These are phyloP conservation scores for Hypoxylon sp. DNA, from an alignment of 2,329 filamentous ascomycete genomes.

Conservation along the genomic window DNA sequence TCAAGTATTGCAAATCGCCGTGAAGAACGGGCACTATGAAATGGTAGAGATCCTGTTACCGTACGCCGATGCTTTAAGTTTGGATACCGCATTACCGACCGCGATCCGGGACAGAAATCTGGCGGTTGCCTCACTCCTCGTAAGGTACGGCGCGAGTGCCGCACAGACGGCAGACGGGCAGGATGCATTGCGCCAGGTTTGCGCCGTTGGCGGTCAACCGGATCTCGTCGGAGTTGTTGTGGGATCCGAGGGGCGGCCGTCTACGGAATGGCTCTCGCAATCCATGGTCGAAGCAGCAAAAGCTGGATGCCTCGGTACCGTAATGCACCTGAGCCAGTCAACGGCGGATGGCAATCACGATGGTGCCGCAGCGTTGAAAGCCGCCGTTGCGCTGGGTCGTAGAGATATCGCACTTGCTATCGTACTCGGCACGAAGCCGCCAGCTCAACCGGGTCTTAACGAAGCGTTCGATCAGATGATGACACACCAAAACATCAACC, in stretches of 20 bases:
- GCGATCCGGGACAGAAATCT: slow-evolving; percentile 61
- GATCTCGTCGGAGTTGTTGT: slow-evolving; percentile 62
- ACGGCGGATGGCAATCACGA: slow-evolving; percentile 66
- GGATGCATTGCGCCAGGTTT: slow-evolving; percentile 65
- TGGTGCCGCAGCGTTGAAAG: slow-evolving; percentile 63
- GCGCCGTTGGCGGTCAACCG: slow-evolving; percentile 58
- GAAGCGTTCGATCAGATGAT: slow-evolving; percentile 64
- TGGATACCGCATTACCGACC: slow-evolving; percentile 62
- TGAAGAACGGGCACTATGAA: slow-evolving; percentile 62
- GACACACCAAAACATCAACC: slow-evolving; percentile 58
- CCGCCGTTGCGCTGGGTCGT: slow-evolving; percentile 61
- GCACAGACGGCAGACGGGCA: slow-evolving; percentile 62
- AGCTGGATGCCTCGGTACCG: slow-evolving; percentile 63
- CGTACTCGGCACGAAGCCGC: slow-evolving; percentile 64
- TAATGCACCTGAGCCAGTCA: slow-evolving; percentile 63
- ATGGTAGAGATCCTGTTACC: slow-evolving; percentile 66
- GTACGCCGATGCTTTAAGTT: slow-evolving; percentile 62
- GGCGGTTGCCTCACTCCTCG: slow-evolving; percentile 60
- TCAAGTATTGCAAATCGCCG: slow-evolving; percentile 63
- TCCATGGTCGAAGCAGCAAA: slow-evolving; percentile 64
- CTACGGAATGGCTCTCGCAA: slow-evolving; percentile 58
- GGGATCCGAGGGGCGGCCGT: slow-evolving; percentile 61
- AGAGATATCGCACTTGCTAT: slow-evolving; percentile 68
- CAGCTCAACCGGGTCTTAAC: slow-evolving; percentile 60
- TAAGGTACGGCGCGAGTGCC: slow-evolving; percentile 64